These are phyloP conservation scores for Venturia pyrina DNA, from an alignment of 2,329 filamentous ascomycete species.

Conservation along the genomic window DNA sequence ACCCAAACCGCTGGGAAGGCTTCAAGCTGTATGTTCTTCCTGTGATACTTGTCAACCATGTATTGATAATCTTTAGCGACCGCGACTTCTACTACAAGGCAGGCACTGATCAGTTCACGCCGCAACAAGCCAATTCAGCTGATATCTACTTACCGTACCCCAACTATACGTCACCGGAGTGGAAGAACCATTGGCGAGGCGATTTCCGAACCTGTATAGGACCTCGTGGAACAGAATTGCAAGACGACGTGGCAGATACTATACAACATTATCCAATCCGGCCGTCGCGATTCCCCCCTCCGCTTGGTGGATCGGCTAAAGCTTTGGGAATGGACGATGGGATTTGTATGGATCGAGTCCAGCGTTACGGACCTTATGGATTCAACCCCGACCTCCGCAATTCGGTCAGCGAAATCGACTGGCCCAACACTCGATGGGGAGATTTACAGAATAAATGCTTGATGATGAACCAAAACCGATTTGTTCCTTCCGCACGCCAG, in stretches of 20 bases:
- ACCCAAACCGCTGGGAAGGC: slow-evolving; percentile 39
- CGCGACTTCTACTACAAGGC: slow-evolving; percentile 28
- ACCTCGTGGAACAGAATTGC: slow-evolving; percentile 41
- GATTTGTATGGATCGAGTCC: slow-evolving; percentile 52
- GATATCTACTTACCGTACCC: slow-evolving; percentile 60
- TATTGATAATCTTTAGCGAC: slow-evolving; percentile 21
- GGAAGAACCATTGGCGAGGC: slow-evolving; percentile 48
- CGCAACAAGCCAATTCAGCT: slow-evolving; percentile 30
- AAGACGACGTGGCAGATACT: slow-evolving; percentile 50
- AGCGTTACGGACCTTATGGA: slow-evolving; percentile 46
- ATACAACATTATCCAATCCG: slow-evolving; percentile 51
- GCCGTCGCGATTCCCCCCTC: slow-evolving; percentile 47
- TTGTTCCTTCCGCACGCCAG: slow-evolving; percentile 29
- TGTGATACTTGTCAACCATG: neutral
- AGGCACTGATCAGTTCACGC: slow-evolving; percentile 14
- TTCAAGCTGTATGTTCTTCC: slow-evolving; percentile 26
- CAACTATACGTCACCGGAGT: slow-evolving; percentile 53
- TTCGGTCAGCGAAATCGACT: slow-evolving; percentile 45
- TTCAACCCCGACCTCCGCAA: slow-evolving; percentile 32
- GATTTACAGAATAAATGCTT: slow-evolving; percentile 57
- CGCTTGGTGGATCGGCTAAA: slow-evolving; percentile 54
- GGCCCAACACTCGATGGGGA: slow-evolving; percentile 61
- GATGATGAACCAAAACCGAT: slow-evolving; percentile 57
- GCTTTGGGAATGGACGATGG: slow-evolving; percentile 50
- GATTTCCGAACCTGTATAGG: slow-evolving; percentile 55